Evolutionary conservation across 768 basidiomycete species (phyloP).

Genomic region (Exsudoporus frostii): DNA sequence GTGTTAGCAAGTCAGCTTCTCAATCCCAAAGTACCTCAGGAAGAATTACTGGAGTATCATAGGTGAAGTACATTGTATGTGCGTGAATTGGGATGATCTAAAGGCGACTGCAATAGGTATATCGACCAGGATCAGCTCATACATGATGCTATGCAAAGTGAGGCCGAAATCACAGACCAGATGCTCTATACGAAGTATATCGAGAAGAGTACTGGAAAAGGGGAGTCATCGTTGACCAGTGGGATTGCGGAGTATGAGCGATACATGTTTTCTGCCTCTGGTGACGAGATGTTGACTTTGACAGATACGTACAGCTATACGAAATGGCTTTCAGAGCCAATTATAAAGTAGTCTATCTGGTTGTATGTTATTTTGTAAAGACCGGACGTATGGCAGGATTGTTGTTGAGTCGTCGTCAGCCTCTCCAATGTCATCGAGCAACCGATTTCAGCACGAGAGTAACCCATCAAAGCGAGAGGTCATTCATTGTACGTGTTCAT

Average conservation of each 20-base stretch:
- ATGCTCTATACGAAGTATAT: constrained; percentile 54
- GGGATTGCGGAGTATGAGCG: constrained; percentile 21
- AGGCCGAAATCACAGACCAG: constrained; percentile 56
- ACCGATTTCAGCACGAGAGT: too few species aligned
- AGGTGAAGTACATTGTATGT: constrained; percentile 41
- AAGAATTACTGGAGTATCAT: constrained; percentile 71
- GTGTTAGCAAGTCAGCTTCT: constrained; percentile 55
- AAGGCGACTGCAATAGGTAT: constrained; percentile 42
- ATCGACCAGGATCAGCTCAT: constrained; percentile 72
- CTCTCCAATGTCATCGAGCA: too few species aligned
- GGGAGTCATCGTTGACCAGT: constrained; percentile 8
- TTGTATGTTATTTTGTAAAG: too few species aligned
- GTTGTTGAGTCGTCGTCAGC: too few species aligned
- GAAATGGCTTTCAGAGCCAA: constrained; percentile 20
- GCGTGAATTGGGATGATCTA: background rate
- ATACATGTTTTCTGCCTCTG: constrained; percentile 17
- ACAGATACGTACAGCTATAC: constrained; percentile 16
- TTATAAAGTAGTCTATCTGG: background rate
- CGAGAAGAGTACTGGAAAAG: constrained; percentile 34
- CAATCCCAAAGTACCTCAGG: constrained; percentile 58
- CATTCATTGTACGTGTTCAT: too few species aligned
- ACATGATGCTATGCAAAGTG: constrained; percentile 51
- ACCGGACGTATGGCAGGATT: too few species aligned
- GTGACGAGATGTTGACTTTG: background rate
- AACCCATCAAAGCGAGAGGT: too few species aligned